Base-by-base conservation (phyloP, 768 basidiomycete species). In the Mycena sanguinolenta region DNA sequence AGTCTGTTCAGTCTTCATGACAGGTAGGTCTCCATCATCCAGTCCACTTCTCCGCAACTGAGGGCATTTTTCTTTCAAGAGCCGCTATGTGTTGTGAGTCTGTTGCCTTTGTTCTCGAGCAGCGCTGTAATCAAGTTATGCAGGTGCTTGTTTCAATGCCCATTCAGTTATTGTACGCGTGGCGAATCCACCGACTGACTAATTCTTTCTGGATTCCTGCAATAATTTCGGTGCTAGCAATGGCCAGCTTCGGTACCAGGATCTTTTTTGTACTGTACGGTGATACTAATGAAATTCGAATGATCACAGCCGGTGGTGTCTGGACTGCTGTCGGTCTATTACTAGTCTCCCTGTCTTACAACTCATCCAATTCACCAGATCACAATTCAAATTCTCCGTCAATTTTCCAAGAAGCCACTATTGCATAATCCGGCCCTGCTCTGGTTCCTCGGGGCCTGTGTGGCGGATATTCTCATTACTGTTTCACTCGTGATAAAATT, bases 141-240 rank as follows among this genome's bases (percentile, higher is more conserved):
- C 44, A 83, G 83, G 83, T 84, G 7, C 79, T 81, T 0, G 79
- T 85, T 9, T 85, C 84, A 1, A 85, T 83, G n/a, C 84, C 84
- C 0, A 85, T 86, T 25, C 85, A 86, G 74, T 65, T 86, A 23
- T 86, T 85, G 77, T 80, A 85, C 46, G 84, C 84, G 0, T 84
- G 83, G 81, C 77, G 84, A 55, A 84, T 66, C 30, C 44, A 58
- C 32, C 71, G 83, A 21, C 78, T 86, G 30, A 85, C 83, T 23
- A 82, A 82, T 62, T 78, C 78, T 2, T 76, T 73, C 13, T 79
- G 80, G 73, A 71, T 85, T 9, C 77, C 84, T 0, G 60, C 73
- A 5, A 54, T 80, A 27, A 79, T 86, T 32, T 71, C 76, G 9
- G 57, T 77, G 19, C 74, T 86, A 27, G 78, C 83, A 4, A 12